Conservation (phyloP, 495 filamentous ascomycete genomes). For the Thozetella sp. region DNA sequence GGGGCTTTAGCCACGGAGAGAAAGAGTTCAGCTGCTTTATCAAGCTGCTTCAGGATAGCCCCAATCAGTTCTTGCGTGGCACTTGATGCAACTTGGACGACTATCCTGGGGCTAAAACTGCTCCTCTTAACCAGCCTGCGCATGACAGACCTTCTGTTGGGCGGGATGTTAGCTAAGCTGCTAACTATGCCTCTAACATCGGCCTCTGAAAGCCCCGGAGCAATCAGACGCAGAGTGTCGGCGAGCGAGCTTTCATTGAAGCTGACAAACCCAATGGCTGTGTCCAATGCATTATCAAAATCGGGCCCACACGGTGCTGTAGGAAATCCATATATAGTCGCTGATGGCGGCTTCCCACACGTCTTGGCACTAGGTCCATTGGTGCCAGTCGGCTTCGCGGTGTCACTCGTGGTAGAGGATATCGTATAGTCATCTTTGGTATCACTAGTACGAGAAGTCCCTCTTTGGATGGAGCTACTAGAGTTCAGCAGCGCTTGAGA, state of each 20-base stretch:
- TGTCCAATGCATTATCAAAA: not conserved
- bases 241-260: not conserved
- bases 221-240: not conserved
- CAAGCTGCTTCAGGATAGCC: not conserved
- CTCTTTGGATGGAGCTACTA: too few species aligned
- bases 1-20: not conserved
- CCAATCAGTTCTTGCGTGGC: not conserved
- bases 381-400: not conserved
- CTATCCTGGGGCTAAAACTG: not conserved
- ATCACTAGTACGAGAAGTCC: too few species aligned
- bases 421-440: too few species aligned
- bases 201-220: not conserved
- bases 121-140: too few species aligned
- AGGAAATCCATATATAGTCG: not conserved
- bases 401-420: not conserved
- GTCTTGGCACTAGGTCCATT: not conserved
- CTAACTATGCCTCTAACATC: too few species aligned
- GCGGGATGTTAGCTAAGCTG: too few species aligned
- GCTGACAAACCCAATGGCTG: not conserved
- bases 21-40: not conserved
- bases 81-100: not conserved
- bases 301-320: not conserved
- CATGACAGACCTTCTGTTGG: too few species aligned
- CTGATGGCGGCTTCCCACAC: not conserved
- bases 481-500: too few species aligned